phyloP scores from a whole-genome alignment of 2,329 filamentous ascomycete species.

The Ophiostoma tasmaniense region DNA sequence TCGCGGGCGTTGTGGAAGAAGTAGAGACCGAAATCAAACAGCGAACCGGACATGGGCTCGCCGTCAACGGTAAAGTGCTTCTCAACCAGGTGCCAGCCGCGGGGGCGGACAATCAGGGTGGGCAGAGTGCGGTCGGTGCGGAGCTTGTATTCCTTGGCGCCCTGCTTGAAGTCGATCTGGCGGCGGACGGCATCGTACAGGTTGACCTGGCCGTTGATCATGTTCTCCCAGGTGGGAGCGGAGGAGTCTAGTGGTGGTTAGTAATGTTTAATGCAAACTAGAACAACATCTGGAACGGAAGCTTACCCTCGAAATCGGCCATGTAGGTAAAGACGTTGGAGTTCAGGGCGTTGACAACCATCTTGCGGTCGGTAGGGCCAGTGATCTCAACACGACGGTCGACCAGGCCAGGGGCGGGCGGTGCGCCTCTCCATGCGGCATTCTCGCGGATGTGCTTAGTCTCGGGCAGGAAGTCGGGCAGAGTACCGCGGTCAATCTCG shows the following conservation, averaged over 20 bases:
- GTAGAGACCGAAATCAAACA: constrained; percentile 98
- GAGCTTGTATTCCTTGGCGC: constrained; percentile 93
- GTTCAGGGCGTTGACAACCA: constrained; percentile 97
- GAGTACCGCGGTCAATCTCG: constrained; percentile 80
- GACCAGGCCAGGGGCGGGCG: constrained; percentile 82
- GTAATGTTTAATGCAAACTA: neutral
- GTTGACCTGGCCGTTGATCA: constrained; percentile 97
- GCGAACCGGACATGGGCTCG: constrained; percentile 80
- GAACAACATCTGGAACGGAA: constrained; percentile 47
- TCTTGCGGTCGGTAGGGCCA: constrained; percentile 93
- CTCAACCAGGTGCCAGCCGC: constrained; percentile 97
- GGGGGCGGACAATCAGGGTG: constrained; percentile 86
- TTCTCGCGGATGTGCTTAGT: constrained; percentile 93
- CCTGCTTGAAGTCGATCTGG: constrained; percentile 94
- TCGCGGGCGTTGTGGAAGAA: constrained; percentile 98
- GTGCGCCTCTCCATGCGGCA: constrained; percentile 84
- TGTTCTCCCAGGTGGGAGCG: constrained; percentile 97
- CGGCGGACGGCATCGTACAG: constrained; percentile 90
- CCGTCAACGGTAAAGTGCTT: constrained; percentile 96
- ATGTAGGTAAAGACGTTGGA: constrained; percentile 97
- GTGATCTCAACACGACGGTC: constrained; percentile 96
- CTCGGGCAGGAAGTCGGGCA: constrained; percentile 93
- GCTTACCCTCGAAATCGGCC: constrained; percentile 75
- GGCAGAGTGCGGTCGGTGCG: constrained; percentile 78
- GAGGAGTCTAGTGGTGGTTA: constrained; percentile 60